These are phyloP conservation scores for Sporothrix inflata DNA, from an alignment of 2,329 filamentous ascomycete genomes.

Conservation along the genomic window DNA sequence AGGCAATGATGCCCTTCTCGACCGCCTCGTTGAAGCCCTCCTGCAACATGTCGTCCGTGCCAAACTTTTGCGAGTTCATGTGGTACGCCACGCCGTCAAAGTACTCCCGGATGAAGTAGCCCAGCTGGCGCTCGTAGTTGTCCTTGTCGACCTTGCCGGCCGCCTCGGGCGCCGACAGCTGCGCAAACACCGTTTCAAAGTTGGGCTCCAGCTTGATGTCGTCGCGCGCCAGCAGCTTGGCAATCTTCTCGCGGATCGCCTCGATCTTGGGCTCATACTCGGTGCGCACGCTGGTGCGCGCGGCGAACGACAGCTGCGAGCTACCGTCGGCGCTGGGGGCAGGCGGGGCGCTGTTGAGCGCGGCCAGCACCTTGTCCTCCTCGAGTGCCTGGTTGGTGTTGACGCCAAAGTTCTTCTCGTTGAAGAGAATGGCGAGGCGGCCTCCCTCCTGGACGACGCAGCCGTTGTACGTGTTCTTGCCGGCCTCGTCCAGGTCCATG, in stretches of 20 bases:
- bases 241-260: constrained; percentile 45
- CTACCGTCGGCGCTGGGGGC: constrained; percentile 32
- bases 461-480: constrained; percentile 49
- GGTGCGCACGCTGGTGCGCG: constrained; percentile 48
- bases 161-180: constrained; percentile 42
- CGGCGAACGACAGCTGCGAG: constrained; percentile 46
- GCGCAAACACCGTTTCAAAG: constrained; percentile 50
- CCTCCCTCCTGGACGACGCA: constrained; percentile 46
- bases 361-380: constrained; percentile 45
- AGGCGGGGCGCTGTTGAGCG: constrained; percentile 51
- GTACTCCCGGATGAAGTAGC: constrained; percentile 47
- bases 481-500: constrained; percentile 50
- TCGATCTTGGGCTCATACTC: constrained; percentile 51
- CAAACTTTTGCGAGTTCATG: constrained; percentile 32
- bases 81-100: constrained; percentile 45
- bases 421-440: constrained; percentile 54
- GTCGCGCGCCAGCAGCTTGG: constrained; percentile 41
- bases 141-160: constrained; percentile 39
- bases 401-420: constrained; percentile 46
- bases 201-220: constrained; percentile 53
- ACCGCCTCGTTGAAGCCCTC: constrained; percentile 54
- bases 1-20: constrained; percentile 47
- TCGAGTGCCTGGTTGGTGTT: constrained; percentile 50
- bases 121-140: constrained; percentile 52
- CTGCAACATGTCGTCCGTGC: constrained; percentile 49